phyloP scores from a whole-genome alignment of 2,329 filamentous ascomycete species.

The Colletotrichum sp. region DNA sequence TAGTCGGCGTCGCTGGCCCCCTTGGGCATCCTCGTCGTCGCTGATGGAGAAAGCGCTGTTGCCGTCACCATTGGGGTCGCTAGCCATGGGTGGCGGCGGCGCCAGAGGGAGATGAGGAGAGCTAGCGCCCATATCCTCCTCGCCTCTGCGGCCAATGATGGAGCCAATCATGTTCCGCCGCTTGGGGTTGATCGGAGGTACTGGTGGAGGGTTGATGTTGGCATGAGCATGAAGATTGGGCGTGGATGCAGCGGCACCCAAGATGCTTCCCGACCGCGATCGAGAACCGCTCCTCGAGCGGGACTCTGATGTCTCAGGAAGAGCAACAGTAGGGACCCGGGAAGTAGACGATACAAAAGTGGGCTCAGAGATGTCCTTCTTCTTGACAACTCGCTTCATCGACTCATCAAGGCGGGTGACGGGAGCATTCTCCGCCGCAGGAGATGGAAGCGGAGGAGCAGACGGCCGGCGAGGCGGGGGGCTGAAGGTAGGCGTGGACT shows the following conservation, averaged over 20 bases:
- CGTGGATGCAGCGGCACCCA: constrained; percentile 35
- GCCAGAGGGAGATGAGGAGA: constrained; percentile 35
- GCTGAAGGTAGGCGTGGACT: constrained; percentile 35
- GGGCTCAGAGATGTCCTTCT: constrained; percentile 56
- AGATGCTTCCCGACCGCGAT: constrained; percentile 39
- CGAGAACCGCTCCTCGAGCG: constrained; percentile 43
- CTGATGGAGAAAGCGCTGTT: constrained; percentile 31
- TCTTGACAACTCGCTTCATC: constrained; percentile 47
- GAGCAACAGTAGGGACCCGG: constrained; percentile 46
- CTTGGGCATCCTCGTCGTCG: constrained; percentile 44
- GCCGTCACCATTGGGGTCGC: constrained; percentile 19
- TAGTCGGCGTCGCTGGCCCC: constrained; percentile 41
- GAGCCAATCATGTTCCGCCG: constrained; percentile 50
- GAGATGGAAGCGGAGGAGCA: constrained; percentile 31
- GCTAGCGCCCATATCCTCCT: constrained; percentile 35
- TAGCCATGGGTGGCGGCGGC: not conserved
- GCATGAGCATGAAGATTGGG: constrained; percentile 37
- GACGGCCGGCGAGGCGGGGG: constrained; percentile 37
- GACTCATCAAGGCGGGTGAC: constrained; percentile 40
- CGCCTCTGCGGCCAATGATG: constrained; percentile 37
- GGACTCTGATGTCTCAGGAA: constrained; percentile 35
- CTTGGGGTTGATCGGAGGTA: constrained; percentile 65
- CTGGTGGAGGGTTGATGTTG: constrained; percentile 45
- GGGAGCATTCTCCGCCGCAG: constrained; percentile 16
- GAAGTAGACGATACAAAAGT: constrained; percentile 51